Evolutionary conservation across 1,284 basidiomycete genomes (phyloP).

Genomic region (Farysia itapuensis): DNA sequence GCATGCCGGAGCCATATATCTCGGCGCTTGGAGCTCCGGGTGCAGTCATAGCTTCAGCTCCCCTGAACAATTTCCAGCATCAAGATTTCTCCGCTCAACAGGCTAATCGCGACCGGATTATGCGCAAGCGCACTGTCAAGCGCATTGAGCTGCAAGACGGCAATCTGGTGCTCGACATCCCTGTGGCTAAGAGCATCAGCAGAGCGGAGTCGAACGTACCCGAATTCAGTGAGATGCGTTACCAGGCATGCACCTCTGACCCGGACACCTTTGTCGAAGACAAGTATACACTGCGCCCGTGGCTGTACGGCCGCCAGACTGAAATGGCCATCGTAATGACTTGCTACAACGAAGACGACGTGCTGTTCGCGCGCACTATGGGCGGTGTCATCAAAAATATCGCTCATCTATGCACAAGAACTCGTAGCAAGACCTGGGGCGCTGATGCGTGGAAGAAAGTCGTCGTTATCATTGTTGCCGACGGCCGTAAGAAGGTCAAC

Average conservation of each 20-base stretch:
- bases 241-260: conserved; percentile 53
- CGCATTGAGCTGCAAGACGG: conserved; percentile 58
- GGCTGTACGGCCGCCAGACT: conserved; percentile 73
- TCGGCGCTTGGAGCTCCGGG: conserved; percentile 17
- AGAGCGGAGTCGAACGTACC: conserved; percentile 67
- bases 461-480: conserved; percentile 73
- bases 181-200: conserved; percentile 61
- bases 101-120: conserved; percentile 34
- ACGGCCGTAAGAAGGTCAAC: conserved; percentile 88
- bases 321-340: conserved; percentile 82
- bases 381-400: conserved; percentile 82
- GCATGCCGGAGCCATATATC: conserved; percentile 11
- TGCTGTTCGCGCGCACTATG: conserved; percentile 86
- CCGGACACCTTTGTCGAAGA: conserved; percentile 86
- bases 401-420: conserved; percentile 74
- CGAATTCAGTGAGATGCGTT: conserved; percentile 76
- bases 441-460: conserved; percentile 91
- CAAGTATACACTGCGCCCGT: conserved; percentile 83
- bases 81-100: conserved; percentile 13
- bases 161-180: conserved; percentile 59
- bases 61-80: conserved; percentile 15
- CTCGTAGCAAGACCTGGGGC: conserved; percentile 93
- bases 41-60: conserved; percentile 26
- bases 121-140: conserved; percentile 60
- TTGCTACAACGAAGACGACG: conserved; percentile 89